phyloP scores from a whole-genome alignment of 345 rosid genomes.

The Diplotaxis tenuifolia region DNA sequence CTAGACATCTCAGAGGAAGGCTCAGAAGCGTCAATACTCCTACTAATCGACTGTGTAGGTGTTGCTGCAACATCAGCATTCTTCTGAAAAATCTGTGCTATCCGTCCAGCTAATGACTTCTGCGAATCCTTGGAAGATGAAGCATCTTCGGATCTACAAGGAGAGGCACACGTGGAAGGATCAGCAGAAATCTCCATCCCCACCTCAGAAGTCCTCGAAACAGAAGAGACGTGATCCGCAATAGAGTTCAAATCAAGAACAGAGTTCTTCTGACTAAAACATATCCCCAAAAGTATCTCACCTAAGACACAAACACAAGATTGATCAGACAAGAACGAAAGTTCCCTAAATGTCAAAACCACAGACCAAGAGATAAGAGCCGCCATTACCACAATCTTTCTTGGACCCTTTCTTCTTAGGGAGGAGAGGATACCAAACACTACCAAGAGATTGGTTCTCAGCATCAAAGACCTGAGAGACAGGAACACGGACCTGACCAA shows the following conservation, averaged over 20 bases:
- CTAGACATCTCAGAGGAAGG: slow-evolving; percentile 45
- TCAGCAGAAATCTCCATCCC: slow-evolving; percentile 44
- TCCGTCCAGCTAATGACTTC: slow-evolving; percentile 57
- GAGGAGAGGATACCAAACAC: slow-evolving; percentile 69
- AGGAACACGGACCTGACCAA: slow-evolving; percentile 67
- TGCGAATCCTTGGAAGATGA: slow-evolving; percentile 50
- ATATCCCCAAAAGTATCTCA: slow-evolving; percentile 71
- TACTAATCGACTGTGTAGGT: slow-evolving; percentile 21
- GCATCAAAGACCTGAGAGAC: slow-evolving; percentile 76
- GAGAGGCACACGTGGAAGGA: slow-evolving; percentile 45
- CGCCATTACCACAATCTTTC: slow-evolving; percentile 69
- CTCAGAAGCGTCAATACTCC: slow-evolving; percentile 49
- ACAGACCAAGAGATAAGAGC: neutral
- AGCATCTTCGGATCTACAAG: slow-evolving; percentile 54
- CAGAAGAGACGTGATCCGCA: slow-evolving; percentile 38
- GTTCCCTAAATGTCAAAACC: neutral
- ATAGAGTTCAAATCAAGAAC: slow-evolving; percentile 37
- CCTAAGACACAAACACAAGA: slow-evolving; percentile 42
- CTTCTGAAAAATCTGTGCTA: slow-evolving; percentile 84
- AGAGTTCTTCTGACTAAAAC: slow-evolving; percentile 58
- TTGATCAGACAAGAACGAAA: too few species aligned
- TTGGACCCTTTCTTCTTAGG: slow-evolving; percentile 82
- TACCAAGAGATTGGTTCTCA: slow-evolving; percentile 68
- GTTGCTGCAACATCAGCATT: slow-evolving; percentile 41
- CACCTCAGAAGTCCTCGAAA: slow-evolving; percentile 37